Percentiles rank a stretch among this genome's conserved stretches.
Evolutionary conservation across 2,329 filamentous ascomycete genomes (phyloP).

Genomic region (Hysterium pulicare): DNA sequence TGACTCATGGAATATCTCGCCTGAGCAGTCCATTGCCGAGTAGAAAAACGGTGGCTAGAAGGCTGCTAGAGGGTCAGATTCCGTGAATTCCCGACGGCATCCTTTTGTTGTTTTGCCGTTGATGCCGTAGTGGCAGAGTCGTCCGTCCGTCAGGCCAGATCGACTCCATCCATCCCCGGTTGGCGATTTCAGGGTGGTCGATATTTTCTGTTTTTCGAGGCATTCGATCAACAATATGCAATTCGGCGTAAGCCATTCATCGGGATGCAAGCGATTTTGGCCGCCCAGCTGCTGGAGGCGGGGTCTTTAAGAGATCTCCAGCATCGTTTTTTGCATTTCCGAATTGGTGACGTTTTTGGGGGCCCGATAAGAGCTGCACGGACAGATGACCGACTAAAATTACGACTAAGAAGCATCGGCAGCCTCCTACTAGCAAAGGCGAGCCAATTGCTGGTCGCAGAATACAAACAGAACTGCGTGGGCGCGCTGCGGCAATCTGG

Average conservation of each 20-base stretch:
- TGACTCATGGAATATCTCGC: constrained; percentile 33
- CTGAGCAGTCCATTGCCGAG: constrained; percentile 13
- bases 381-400: constrained; percentile 31
- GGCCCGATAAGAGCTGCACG: constrained; percentile 25
- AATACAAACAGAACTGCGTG: constrained; percentile 19
- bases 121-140: not conserved
- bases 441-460: constrained; percentile 24
- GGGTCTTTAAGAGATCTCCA: constrained; percentile 21
- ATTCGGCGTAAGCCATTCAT: not conserved
- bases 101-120: constrained; percentile 1
- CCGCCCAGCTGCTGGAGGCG: constrained; percentile 12
- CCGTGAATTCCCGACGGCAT: constrained; percentile 28
- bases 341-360: constrained; percentile 13
- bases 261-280: constrained; percentile 12
- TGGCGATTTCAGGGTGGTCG: constrained; percentile 1
- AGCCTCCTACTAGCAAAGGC: constrained; percentile 14
- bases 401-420: constrained; percentile 27
- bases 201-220: not conserved
- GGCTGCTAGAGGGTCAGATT: no score
- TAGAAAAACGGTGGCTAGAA: constrained; percentile 13
- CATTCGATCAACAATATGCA: constrained; percentile 13
- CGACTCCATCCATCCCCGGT: not conserved
- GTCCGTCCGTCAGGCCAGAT: not conserved
- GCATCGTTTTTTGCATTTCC: constrained; percentile 13
- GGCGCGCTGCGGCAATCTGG: constrained; percentile 31